Percentiles rank a stretch among this genome's conserved stretches.
These are phyloP conservation scores for Termitomyces sp. DNA, from an alignment of 768 basidiomycete species.

Conservation along the genomic window DNA sequence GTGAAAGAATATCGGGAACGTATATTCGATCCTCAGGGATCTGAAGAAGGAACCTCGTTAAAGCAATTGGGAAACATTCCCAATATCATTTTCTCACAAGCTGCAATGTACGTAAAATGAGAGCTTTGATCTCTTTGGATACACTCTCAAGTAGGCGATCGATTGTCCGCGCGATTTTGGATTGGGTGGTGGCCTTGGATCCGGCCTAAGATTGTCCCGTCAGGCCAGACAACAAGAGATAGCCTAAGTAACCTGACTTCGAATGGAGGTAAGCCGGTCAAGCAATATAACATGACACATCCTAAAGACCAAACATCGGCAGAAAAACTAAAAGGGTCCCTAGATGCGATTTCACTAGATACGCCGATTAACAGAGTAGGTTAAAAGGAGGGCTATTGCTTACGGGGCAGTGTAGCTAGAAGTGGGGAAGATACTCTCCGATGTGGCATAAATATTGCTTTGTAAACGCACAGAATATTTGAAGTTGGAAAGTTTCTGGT, in stretches of 20 bases:
- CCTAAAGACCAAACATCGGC: constrained; percentile 49
- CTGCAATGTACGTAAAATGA: constrained; percentile 25
- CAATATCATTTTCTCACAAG: constrained; percentile 16
- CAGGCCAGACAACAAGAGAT: neutral
- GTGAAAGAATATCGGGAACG: constrained; percentile 10
- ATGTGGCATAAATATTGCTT: constrained; percentile 16
- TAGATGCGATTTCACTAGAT: constrained; percentile 35
- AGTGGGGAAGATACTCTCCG: constrained; percentile 16
- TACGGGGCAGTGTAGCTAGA: constrained; percentile 40
- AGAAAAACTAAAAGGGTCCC: constrained; percentile 28
- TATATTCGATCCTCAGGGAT: constrained; percentile 15
- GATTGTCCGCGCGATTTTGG: constrained; percentile 19
- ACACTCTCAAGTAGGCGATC: constrained; percentile 22
- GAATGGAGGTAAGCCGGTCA: constrained; percentile 31
- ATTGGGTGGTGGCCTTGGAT: constrained; percentile 13
- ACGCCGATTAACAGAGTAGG: neutral
- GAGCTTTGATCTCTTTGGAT: constrained; percentile 21
- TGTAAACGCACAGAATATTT: constrained; percentile 28
- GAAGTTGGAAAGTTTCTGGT: constrained; percentile 45
- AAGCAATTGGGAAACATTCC: neutral
- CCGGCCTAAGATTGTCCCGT: neutral
- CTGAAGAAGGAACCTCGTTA: constrained; percentile 1
- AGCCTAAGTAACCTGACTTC: constrained; percentile 21
- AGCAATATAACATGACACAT: constrained; percentile 33
- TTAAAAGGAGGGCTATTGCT: constrained; percentile 8